phyloP scores from a whole-genome alignment of 139 green algal genomes.

The Chlamydomonas sp. region DNA sequence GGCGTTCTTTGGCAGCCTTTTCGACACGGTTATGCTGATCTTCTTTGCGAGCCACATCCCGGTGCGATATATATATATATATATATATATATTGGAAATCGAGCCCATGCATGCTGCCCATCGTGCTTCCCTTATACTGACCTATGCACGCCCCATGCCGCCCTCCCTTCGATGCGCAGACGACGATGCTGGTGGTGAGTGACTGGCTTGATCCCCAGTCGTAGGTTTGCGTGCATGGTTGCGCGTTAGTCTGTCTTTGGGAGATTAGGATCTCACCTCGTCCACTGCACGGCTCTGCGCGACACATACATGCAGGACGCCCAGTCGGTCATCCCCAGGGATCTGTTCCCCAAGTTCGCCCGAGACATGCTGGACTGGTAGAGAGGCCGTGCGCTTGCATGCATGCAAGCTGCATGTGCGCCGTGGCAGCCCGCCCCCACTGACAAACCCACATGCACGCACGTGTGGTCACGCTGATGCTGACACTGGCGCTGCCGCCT shows the following conservation, averaged over 20 bases:
- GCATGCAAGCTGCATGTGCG: background rate
- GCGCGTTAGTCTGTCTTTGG: background rate
- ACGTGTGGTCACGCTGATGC: background rate
- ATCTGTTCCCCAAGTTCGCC: background rate
- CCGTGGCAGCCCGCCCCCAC: no score
- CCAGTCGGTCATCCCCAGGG: background rate
- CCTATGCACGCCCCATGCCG: background rate
- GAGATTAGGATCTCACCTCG: background rate
- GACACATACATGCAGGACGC: background rate
- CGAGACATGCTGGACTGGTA: slow-evolving; percentile 11
- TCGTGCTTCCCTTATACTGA: background rate
- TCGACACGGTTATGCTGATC: background rate
- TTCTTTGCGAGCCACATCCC: background rate
- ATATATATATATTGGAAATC: background rate
- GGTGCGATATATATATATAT: background rate
- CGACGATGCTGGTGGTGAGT: slow-evolving; percentile 9
- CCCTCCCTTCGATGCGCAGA: background rate
- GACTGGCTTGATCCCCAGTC: background rate
- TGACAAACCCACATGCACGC: background rate
- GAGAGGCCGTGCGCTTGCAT: background rate
- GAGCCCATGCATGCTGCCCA: no score
- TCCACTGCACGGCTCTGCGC: background rate
- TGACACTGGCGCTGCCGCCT: background rate
- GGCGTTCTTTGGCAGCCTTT: background rate
- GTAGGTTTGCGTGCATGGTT: background rate